phyloP scores from a whole-genome alignment of 2,329 filamentous ascomycete genomes.

The Periconia sp. region DNA sequence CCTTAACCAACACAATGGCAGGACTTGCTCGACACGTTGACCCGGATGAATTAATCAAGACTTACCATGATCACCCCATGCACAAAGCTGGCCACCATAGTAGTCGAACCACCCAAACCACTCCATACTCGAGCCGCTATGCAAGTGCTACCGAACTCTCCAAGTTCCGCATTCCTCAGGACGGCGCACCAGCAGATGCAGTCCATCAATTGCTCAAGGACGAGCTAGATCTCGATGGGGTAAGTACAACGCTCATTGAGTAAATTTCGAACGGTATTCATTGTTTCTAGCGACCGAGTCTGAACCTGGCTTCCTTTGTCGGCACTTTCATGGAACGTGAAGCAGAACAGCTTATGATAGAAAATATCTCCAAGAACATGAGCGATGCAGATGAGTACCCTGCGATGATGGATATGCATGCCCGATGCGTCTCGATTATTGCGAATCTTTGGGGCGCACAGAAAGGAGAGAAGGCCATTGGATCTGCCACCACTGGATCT shows the following conservation, averaged over 20 bases:
- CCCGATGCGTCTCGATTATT: slow-evolving; percentile 72
- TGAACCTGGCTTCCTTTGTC: slow-evolving; percentile 73
- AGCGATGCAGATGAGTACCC: slow-evolving; percentile 65
- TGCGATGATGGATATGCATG: slow-evolving; percentile 61
- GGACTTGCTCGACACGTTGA: slow-evolving; percentile 59
- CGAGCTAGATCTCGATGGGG: slow-evolving; percentile 46
- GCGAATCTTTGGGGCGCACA: slow-evolving; percentile 69
- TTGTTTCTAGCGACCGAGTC: slow-evolving; percentile 66
- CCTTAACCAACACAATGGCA: slow-evolving; percentile 46
- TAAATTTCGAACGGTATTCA: neutral
- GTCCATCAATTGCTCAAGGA: slow-evolving; percentile 66
- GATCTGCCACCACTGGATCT: slow-evolving; percentile 73
- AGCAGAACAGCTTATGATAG: slow-evolving; percentile 68
- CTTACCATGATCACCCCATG: slow-evolving; percentile 55
- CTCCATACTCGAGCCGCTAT: slow-evolving; percentile 64
- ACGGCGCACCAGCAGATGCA: slow-evolving; percentile 66
- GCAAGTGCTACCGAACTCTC: slow-evolving; percentile 61
- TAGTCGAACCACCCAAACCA: slow-evolving; percentile 55
- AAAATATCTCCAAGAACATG: slow-evolving; percentile 74
- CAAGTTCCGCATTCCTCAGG: slow-evolving; percentile 64
- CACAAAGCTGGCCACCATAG: slow-evolving; percentile 47
- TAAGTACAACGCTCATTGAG: slow-evolving; percentile 7
- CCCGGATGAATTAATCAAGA: slow-evolving; percentile 59
- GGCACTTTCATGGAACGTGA: slow-evolving; percentile 74
- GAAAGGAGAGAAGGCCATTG: slow-evolving; percentile 68